Evolutionary conservation across 257 asterid genomes (phyloP), one percentile per base, ranked within the genome.

Genomic region (Fraxinus quadrangulata): DNA sequence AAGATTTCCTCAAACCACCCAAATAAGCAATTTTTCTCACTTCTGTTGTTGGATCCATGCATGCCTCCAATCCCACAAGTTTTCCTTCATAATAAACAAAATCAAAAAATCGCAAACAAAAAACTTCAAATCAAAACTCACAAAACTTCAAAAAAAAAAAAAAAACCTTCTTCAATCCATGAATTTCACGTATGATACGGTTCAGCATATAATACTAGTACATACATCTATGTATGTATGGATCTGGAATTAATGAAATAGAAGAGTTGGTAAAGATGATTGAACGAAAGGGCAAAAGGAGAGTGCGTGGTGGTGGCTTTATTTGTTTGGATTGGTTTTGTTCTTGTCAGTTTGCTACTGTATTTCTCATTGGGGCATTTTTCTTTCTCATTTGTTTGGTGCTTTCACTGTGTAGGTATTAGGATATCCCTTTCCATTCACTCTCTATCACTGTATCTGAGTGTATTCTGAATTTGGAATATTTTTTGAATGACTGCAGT

Each of bases 11-110:
- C 82, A 70, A 67, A 42, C 51, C 28, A 39, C n/a, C 63, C 72
- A 77, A 54, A 26, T 14, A 67, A 75, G 47, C 67, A 51, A 45
- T 54, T 61, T 72, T 7, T 71, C 30, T 14, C 51, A 59, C 30
- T 75, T 49, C 68, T 24, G 28, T 71, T 79, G 79, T 67, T 71
- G 78, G 54, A 85, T 75, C 84, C 84, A 83, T 87, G 70, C 83
- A 69, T 75, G 75, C 79, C 80, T 81, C 89, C 87, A 81, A 77
- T 77, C 86, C 89, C 86, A 77, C 86, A 72, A 83, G 45, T 79
- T 83, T 37, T 68, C 82, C 86, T 81, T 75, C 84, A 83, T 81
- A 72, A 74, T 47, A 63, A 76, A 66, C 79, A 75, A 72, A 59
- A 30, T 51, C 51, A 42, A 69, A 8, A 76, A 78, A 77, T 67